Evolutionary conservation across 768 basidiomycete genomes (phyloP).

Genomic region (Tricholoma flavovirens): DNA sequence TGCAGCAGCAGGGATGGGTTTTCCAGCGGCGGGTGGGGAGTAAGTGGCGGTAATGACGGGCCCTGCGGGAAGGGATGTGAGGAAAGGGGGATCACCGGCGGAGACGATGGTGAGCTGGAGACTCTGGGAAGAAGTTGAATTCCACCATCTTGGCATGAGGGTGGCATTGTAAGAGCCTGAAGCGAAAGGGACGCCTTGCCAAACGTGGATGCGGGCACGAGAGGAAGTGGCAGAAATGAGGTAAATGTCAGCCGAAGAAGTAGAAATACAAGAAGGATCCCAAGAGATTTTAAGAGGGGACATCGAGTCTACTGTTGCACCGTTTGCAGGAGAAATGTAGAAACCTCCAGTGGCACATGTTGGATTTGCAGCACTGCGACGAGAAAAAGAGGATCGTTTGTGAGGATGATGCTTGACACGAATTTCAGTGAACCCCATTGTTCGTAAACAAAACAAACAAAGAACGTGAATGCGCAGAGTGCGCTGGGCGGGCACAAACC

Average conservation of each 20-base stretch:
- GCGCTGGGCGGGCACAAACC: background rate
- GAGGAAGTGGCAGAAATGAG: slow-evolving; percentile 47
- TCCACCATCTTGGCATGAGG: slow-evolving; percentile 69
- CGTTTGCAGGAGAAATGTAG: slow-evolving; percentile 50
- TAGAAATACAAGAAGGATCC: slow-evolving; percentile 53
- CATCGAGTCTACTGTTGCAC: slow-evolving; percentile 39
- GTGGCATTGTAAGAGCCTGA: slow-evolving; percentile 43
- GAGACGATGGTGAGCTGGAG: slow-evolving; percentile 61
- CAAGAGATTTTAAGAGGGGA: slow-evolving; percentile 54
- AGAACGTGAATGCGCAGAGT: background rate
- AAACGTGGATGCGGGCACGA: slow-evolving; percentile 40
- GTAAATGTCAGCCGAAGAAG: slow-evolving; percentile 58
- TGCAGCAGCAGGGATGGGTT: slow-evolving; percentile 30
- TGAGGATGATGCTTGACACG: background rate
- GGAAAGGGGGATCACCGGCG: slow-evolving; percentile 43
- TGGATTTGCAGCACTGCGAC: slow-evolving; percentile 2
- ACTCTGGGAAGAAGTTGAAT: slow-evolving; percentile 37
- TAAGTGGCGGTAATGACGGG: slow-evolving; percentile 69
- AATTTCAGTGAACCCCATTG: background rate
- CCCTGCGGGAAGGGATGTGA: slow-evolving; percentile 51
- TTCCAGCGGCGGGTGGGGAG: slow-evolving; percentile 33
- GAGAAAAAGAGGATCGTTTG: background rate
- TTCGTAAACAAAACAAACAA: background rate
- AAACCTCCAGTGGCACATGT: slow-evolving; percentile 59
- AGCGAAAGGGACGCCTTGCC: slow-evolving; percentile 45